Percentiles rank a stretch among this genome's conserved stretches.
These are phyloP conservation scores for Clavariopsis aquatica DNA, from an alignment of 495 filamentous ascomycete genomes.

Conservation along the genomic window DNA sequence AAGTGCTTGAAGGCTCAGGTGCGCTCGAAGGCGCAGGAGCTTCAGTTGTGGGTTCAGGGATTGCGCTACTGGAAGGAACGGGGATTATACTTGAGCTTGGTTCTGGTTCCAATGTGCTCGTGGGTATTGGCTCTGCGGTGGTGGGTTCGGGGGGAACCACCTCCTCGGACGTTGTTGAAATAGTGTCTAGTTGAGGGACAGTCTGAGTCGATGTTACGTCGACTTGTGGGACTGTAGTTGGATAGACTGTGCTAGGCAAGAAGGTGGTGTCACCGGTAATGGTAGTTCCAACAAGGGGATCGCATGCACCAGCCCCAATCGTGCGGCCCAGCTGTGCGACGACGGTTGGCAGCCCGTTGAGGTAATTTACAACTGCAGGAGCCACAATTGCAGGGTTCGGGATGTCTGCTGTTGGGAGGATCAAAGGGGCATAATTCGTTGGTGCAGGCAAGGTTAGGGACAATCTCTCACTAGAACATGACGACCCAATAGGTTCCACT, in stretches of 20 bases:
- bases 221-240: slow-evolving; percentile 13
- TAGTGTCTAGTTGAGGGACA: not conserved
- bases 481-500: slow-evolving; percentile 12
- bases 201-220: slow-evolving; percentile 5
- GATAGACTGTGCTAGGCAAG: not conserved
- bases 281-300: slow-evolving; percentile 25
- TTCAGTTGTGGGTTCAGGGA: slow-evolving; percentile 3
- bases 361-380: slow-evolving; percentile 22
- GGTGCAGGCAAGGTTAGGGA: slow-evolving; percentile 25
- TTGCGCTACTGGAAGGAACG: not conserved
- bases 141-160: not conserved
- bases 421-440: slow-evolving; percentile 22
- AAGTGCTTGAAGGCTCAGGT: not conserved
- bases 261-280: not conserved
- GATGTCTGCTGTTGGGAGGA: slow-evolving; percentile 18
- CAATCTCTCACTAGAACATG: slow-evolving; percentile 15
- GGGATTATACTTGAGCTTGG: slow-evolving; percentile 5
- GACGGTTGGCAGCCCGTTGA: slow-evolving; percentile 31
- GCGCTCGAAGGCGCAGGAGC: slow-evolving; percentile 7
- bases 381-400: slow-evolving; percentile 14
- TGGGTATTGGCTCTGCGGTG: not conserved
- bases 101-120: not conserved
- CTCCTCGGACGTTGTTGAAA: not conserved
- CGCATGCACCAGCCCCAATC: slow-evolving; percentile 25
- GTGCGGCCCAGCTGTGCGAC: slow-evolving; percentile 23